Evolutionary conservation across 2,329 filamentous ascomycete genomes (phyloP), one percentile per base, ranked within the genome.

Genomic region (Cladosporium cucumerinum): DNA sequence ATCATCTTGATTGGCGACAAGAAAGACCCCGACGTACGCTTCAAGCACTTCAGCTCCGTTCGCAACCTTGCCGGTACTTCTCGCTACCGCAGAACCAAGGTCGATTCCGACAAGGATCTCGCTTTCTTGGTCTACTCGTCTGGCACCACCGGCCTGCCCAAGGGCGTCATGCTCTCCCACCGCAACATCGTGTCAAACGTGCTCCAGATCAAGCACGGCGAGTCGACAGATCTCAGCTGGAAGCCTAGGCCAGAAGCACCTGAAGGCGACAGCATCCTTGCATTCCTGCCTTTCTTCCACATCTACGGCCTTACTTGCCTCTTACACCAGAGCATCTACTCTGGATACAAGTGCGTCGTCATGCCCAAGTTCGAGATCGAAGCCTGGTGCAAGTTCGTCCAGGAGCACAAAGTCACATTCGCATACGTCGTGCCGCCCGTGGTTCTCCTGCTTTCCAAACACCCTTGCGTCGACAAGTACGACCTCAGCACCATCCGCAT

Each of bases 61-160:
- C 82, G 87, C 63, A 88, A 91, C 69, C 85, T 86, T 23, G 85
- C 85, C 1, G 82, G 86, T 3, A 81, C 84, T 0, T 81, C 82
- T 2, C 82, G 85, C 68, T 87, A 85, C 71, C 82, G 86, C 21
- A 84, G 84, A 63, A 81, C 87, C 5, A 87, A 85, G 70, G 78
- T 92, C 60, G 82, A 90, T 57, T 86, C 91, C 0, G 82, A 84
- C 58, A 88, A 87, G 65, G 92, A 97, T 74, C 76, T 95, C 28
- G 89, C 92, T 0, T 96, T 95, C 72, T 78, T 97, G 65, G 92
- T 96, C 0, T 97, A 96, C 77, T 92, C 89, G 58, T 93, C 89
- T 8, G 94, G 94, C 8, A 98, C 94, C 0, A 97, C 94, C 0
- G 94, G 94, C 1, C 80, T 93, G 59, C 93, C 94, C 0, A 98